phyloP scores from a whole-genome alignment of 768 basidiomycete genomes.

The Lactarius sp. region DNA sequence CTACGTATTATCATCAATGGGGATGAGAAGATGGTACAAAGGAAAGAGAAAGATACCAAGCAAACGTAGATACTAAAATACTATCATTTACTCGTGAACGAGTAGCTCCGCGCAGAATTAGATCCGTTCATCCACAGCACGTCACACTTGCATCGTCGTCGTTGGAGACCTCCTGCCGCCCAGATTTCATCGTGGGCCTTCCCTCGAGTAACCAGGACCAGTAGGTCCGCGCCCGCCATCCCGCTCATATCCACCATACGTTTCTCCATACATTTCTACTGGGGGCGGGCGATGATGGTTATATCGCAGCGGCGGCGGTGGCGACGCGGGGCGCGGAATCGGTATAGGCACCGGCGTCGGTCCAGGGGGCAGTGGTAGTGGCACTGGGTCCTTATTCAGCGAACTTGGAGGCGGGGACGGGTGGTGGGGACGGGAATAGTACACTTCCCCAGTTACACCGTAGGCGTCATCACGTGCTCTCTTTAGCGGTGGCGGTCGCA shows the following conservation, averaged over 20 bases:
- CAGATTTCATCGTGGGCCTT: conserved; percentile 1
- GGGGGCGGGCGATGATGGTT: neutral
- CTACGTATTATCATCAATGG: neutral
- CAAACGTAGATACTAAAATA: neutral
- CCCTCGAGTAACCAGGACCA: conserved; percentile 10
- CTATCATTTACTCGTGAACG: neutral
- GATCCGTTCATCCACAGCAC: neutral
- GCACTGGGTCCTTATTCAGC: neutral
- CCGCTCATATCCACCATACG: conserved; percentile 14
- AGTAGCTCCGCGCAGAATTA: neutral
- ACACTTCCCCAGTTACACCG: conserved; percentile 4
- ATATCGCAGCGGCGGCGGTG: neutral
- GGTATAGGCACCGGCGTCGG: conserved; percentile 15
- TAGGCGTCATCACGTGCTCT: conserved; percentile 23
- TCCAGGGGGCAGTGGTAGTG: neutral
- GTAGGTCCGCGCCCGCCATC: conserved; percentile 1
- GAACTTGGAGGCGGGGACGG: neutral
- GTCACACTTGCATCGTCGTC: neutral
- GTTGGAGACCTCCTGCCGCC: neutral
- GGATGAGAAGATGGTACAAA: neutral
- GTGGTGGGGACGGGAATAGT: conserved; percentile 5
- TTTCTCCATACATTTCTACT: conserved; percentile 2
- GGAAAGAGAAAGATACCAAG: neutral
- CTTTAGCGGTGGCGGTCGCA: conserved; percentile 22
- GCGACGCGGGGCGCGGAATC: conserved; percentile 2